Percentiles rank a stretch among this genome's conserved stretches.
Evolutionary conservation across 441 rosid genomes (phyloP).

Genomic region (Croton setiger): DNA sequence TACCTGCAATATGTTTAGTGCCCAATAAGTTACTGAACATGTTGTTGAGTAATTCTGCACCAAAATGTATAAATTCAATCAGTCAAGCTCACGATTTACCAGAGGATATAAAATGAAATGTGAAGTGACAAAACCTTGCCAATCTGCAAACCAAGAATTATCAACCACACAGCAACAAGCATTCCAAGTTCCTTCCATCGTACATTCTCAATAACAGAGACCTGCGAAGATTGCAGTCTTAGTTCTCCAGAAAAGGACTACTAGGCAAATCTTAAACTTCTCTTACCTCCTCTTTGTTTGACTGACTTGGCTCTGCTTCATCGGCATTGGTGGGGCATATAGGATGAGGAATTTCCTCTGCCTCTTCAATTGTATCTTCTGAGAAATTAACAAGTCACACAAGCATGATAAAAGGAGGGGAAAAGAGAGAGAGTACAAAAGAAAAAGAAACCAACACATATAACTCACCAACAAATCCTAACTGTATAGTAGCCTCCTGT

Average conservation of each 20-base stretch:
- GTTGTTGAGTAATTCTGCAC: slow-evolving; percentile 46
- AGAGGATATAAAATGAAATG: not conserved
- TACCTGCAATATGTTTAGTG: slow-evolving; percentile 47
- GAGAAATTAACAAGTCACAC: slow-evolving; percentile 13
- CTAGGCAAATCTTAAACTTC: not conserved
- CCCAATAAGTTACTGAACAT: slow-evolving; percentile 52
- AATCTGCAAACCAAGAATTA: slow-evolving; percentile 45
- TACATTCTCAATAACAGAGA: slow-evolving; percentile 40
- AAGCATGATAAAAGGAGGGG: not conserved
- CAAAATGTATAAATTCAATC: not conserved
- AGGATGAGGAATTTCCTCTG: slow-evolving; percentile 23
- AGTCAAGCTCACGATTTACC: not conserved
- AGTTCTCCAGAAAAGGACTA: not conserved
- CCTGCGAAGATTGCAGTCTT: slow-evolving; percentile 26
- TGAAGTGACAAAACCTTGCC: slow-evolving; percentile 33
- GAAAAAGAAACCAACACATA: too few relatives aligned
- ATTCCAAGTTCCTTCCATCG: slow-evolving; percentile 50
- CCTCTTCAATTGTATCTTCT: slow-evolving; percentile 27
- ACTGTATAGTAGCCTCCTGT: slow-evolving; percentile 38
- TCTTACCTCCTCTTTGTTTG: slow-evolving; percentile 34
- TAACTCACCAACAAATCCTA: slow-evolving; percentile 32
- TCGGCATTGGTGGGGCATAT: slow-evolving; percentile 21
- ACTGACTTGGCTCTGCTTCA: slow-evolving; percentile 20
- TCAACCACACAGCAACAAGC: slow-evolving; percentile 45
- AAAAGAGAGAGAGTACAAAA: too few relatives aligned